Conservation (phyloP, 2,329 filamentous ascomycete species). For the Botrytis cinerea region DNA sequence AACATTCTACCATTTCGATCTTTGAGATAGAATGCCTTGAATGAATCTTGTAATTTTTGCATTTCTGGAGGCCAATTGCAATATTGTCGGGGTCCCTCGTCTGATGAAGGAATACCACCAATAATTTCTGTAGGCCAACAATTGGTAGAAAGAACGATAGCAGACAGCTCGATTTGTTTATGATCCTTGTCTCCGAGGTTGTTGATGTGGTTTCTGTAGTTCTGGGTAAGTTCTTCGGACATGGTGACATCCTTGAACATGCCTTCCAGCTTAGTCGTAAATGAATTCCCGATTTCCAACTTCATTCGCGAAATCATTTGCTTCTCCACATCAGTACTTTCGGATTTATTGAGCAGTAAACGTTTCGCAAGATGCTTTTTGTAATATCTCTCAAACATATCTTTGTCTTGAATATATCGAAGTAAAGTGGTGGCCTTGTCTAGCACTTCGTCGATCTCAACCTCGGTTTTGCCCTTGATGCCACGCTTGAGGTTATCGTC, state of each 20-base stretch:
- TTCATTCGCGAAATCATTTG: slow-evolving; percentile 98
- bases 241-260: slow-evolving; percentile 98
- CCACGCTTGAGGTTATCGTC: slow-evolving; percentile 95
- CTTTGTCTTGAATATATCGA: slow-evolving; percentile 86
- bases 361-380: slow-evolving; percentile 93
- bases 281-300: slow-evolving; percentile 90
- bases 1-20: slow-evolving; percentile 87
- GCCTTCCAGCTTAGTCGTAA: slow-evolving; percentile 88
- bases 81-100: slow-evolving; percentile 48
- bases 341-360: slow-evolving; percentile 82
- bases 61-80: slow-evolving; percentile 78
- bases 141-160: slow-evolving; percentile 87
- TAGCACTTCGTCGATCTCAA: slow-evolving; percentile 78
- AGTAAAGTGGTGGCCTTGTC: slow-evolving; percentile 89
- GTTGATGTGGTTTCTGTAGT: slow-evolving; percentile 70
- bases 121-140: slow-evolving; percentile 94
- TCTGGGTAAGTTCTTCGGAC: slow-evolving; percentile 77
- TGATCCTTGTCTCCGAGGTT: slow-evolving; percentile 53
- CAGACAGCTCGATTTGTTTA: slow-evolving; percentile 73
- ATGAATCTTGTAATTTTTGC: slow-evolving; percentile 75
- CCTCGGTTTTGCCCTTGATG: slow-evolving; percentile 88
- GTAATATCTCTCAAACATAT: slow-evolving; percentile 96
- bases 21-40: slow-evolving; percentile 83
- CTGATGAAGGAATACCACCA: slow-evolving; percentile 58
- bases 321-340: slow-evolving; percentile 89